Evolutionary conservation across 192 early-diverging fungal genomes (phyloP), one percentile per base, ranked within the genome.

Genomic region (Glomus cerebriforme): DNA sequence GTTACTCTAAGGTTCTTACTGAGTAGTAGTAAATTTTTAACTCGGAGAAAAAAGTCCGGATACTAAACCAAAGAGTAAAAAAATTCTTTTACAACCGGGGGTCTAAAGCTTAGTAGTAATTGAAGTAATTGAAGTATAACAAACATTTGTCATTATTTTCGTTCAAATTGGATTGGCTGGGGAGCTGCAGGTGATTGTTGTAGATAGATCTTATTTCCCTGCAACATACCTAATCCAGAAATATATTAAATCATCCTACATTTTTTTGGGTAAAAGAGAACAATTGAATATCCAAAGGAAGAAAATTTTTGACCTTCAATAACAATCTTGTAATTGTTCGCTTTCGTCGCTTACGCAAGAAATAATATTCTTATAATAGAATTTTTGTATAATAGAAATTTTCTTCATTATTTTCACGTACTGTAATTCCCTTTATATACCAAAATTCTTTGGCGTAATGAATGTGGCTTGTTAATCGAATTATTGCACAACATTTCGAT

Each of bases 91-190:
- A 43, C n/a, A n/a, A n/a, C 9, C 10, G 39, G 39, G 39, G 39
- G 10, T 0, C 1, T 9, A 9, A 6, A 60, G 10, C 26, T 26
- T 26, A 27, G 24, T n/a, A n/a, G n/a, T n/a, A n/a, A n/a, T n/a
- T n/a, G n/a, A n/a, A n/a, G n/a, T n/a, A n/a, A n/a, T n/a, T n/a
- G n/a, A n/a, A n/a, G n/a, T 31, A 13, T 65, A 5, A 24, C 17
- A 31, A 31, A 65, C 63, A 65, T 27, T 27, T 62, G 60, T 62
- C 60, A 65, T 65, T 32, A 32, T 31, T 31, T 32, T 19, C 27
- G 27, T 65, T 31, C 26, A 65, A 27, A 65, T 65, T 65, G 63
- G 63, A 65, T 65, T 65, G 63, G 63, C 26, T 65, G 31, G 10
- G 31, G 27, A 65, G 24, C 63, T 65, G 63, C 63, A 65, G 63